Base-by-base conservation (phyloP, 192 early-diverging fungal species). In the Entomortierella chlamydospora region DNA sequence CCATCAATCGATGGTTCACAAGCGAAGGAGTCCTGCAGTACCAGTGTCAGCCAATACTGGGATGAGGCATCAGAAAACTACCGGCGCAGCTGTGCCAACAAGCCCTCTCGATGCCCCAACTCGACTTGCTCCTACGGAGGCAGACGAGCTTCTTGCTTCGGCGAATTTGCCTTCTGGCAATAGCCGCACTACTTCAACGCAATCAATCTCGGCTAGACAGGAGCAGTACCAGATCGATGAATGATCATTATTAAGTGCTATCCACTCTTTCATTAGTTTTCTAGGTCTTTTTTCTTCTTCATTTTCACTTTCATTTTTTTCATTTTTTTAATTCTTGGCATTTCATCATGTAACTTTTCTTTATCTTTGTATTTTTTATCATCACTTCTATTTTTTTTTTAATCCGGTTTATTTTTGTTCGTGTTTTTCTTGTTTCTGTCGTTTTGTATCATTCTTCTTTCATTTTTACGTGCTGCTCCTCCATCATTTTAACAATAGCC, bases 1-100 rank as follows among this genome's bases (percentile, higher is more conserved):
- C 15, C 76, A 79, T 39, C 76, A 79, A 37, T 79, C 76, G 1
- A 79, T 79, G 76, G 76, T 79, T 6, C 76, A 79, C 52, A 79
- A 79, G 57, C 67, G 76, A 33, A 42, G 76, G 0, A 64, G 60
- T 18, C 68, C 76, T 10, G 76, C 68, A 0, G 62, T 70, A 11
- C 49, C 56, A 18, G 62, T 69, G 22, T 58, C 68, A 10, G 47
- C 63, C 22, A 52, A 33, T n/a, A 61, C 55, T 9, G 68, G 63
- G 1, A 17, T 37, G 29, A 57, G 59, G n/a, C 47, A 71, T 31
- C 50, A 56, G n/a, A 58, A 50, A 45, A 37, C 72, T 33, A 0
- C 49, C 22, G n/a, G 50, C 3, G 50, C 67, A 53, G 34, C 58
- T 0, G n/a, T 26, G 1, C 2, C 53, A 39, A 10, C 63, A 8